phyloP scores from a whole-genome alignment of 2,329 filamentous ascomycete species.

The Elsinoe batatas region DNA sequence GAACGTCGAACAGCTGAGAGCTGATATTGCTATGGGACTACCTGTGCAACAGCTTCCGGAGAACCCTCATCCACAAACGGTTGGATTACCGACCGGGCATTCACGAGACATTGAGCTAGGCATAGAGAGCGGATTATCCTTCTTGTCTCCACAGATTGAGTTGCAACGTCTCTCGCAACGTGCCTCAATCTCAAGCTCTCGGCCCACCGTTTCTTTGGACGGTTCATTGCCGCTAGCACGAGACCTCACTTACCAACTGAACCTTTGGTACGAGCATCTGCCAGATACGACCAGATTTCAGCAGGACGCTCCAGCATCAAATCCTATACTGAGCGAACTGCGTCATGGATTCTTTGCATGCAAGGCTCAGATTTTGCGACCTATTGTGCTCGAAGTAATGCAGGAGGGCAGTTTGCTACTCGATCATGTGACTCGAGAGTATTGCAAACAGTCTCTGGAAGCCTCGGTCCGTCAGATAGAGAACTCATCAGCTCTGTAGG shows the following conservation, averaged over 20 bases:
- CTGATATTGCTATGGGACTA: slow-evolving; percentile 60
- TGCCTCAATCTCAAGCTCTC: slow-evolving; percentile 15
- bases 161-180: slow-evolving; percentile 56
- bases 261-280: slow-evolving; percentile 75
- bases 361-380: slow-evolving; percentile 75
- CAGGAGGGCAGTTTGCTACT: slow-evolving; percentile 64
- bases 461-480: slow-evolving; percentile 71
- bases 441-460: slow-evolving; percentile 72
- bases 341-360: slow-evolving; percentile 75
- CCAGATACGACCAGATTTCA: slow-evolving; percentile 68
- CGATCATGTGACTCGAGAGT: slow-evolving; percentile 64
- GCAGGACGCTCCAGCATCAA: slow-evolving; percentile 57
- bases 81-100: slow-evolving; percentile 34
- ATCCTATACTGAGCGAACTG: slow-evolving; percentile 70
- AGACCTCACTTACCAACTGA: slow-evolving; percentile 72
- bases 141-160: slow-evolving; percentile 75
- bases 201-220: slow-evolving; percentile 37
- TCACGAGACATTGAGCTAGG: slow-evolving; percentile 76
- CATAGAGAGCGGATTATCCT: slow-evolving; percentile 72
- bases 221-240: slow-evolving; percentile 63
- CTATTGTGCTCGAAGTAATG: slow-evolving; percentile 70
- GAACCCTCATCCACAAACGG: neutral
- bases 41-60: neutral
- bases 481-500: slow-evolving; percentile 66
- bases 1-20: slow-evolving; percentile 74